Percentiles rank a stretch among this genome's conserved stretches.
Evolutionary conservation across 2,329 filamentous ascomycete genomes (phyloP).

Genomic region (Paradendryphiella salina): DNA sequence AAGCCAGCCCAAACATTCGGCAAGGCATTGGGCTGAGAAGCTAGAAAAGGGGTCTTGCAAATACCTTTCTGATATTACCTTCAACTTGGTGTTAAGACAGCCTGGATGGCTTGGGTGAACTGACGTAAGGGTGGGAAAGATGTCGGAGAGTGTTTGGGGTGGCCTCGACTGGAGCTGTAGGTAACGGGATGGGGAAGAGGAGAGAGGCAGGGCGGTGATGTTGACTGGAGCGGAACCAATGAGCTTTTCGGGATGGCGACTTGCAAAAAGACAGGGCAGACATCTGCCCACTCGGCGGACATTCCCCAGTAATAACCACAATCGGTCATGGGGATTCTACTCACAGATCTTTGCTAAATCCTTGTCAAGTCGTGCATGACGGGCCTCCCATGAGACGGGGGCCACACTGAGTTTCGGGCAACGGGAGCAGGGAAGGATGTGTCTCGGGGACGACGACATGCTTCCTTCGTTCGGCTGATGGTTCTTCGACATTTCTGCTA

Average conservation of each 20-base stretch:
- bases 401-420: constrained; percentile 43
- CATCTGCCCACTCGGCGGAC: constrained; percentile 41
- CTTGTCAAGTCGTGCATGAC: constrained; percentile 44
- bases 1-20: background rate
- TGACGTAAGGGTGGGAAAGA: constrained; percentile 5
- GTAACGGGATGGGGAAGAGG: constrained; percentile 23
- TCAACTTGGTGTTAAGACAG: background rate
- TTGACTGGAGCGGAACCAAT: constrained; percentile 32
- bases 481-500: constrained; percentile 43
- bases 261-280: constrained; percentile 37
- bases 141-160: constrained; percentile 12
- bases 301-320: constrained; percentile 47
- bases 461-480: constrained; percentile 49
- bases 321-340: constrained; percentile 41
- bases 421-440: constrained; percentile 43
- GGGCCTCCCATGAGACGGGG: constrained; percentile 46
- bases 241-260: constrained; percentile 36
- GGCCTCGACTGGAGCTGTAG: constrained; percentile 15
- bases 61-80: constrained; percentile 32
- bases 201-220: constrained; percentile 23
- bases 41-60: constrained; percentile 23
- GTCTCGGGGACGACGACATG: constrained; percentile 42
- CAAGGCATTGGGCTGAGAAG: constrained; percentile 2
- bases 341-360: constrained; percentile 42
- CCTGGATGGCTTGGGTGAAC: background rate